Evolutionary conservation across 441 rosid species (phyloP), one percentile per base, ranked within the genome.

Genomic region (Croton setiger): DNA sequence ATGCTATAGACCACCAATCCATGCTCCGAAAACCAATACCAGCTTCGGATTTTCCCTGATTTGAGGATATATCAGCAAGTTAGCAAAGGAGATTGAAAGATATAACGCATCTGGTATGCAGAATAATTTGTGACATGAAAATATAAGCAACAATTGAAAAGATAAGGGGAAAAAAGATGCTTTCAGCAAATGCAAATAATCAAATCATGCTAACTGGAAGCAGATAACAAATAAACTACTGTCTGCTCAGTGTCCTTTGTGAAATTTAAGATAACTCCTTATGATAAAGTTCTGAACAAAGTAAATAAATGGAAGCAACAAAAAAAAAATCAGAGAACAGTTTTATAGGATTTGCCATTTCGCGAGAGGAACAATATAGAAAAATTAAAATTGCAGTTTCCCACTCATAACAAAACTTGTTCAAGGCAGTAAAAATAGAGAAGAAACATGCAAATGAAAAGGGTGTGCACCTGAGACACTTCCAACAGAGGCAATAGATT

Each of bases 21-120:
- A 60, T 87, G 80, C 74, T 87, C 96, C 35, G 98, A 88, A 76
- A 95, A 88, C 99, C 98, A 95, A 83, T 88, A 95, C 99, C 99
- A 95, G 88, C 93, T 85, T 67, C 94, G 77, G 68, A 92, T 88
- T 81, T 87, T 90, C 58, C 99, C 99, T 94, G 72, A 61, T 75
- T 52, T 31, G 18, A 61, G 65, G 55, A 56, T 78, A 74, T 65
- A 62, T 71, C 66, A 69, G 53, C 71, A 63, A 61, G 49, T 45
- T 56, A 45, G 72, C 36, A 66, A 45, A 66, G 31, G 52, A 63
- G 18, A 49, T 7, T 58, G 23, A 45, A n/a, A 49, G 15, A 15
- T 41, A 12, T 41, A 60, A 14, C 15, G 27, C 39, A 35, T 8
- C 4, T 7, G 48, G 11, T 14, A 5, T 11, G 11, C 27, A 4